Conservation (phyloP, 139 green algal species). For the Spirogloea muscicola region DNA sequence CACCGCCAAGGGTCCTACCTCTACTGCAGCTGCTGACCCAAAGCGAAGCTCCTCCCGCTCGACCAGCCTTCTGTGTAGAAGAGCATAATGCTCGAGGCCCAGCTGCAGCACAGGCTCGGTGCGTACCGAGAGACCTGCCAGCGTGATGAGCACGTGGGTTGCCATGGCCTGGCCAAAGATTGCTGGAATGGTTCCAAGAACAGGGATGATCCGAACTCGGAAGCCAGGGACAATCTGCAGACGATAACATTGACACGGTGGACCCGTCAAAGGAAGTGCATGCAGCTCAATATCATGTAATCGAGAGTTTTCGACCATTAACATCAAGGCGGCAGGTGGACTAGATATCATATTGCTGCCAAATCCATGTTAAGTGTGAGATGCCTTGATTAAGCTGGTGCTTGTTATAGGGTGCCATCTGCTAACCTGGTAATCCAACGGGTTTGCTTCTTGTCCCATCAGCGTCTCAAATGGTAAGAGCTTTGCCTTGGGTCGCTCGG, state of each 20-base stretch:
- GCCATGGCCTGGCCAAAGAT: slow-evolving; percentile 90
- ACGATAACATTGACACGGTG: too few relatives aligned
- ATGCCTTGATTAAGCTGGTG: too few relatives aligned
- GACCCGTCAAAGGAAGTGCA: too few relatives aligned
- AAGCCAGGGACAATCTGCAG: slow-evolving; percentile 96
- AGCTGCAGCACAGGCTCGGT: slow-evolving; percentile 69
- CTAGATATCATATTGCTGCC: too few relatives aligned
- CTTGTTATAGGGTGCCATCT: too few relatives aligned
- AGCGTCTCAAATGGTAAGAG: slow-evolving; percentile 42
- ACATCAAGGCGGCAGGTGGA: too few relatives aligned
- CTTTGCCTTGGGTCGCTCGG: slow-evolving; percentile 73
- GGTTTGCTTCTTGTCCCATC: slow-evolving; percentile 3
- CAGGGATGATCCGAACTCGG: slow-evolving; percentile 89
- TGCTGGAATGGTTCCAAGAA: slow-evolving; percentile 86
- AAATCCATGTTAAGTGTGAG: too few relatives aligned
- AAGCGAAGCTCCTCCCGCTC: slow-evolving; percentile 68
- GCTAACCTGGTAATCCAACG: slow-evolving; percentile 35
- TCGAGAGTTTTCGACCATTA: too few relatives aligned
- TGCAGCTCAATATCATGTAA: too few relatives aligned
- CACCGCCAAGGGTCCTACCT: slow-evolving; percentile 9
- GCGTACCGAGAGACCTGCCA: slow-evolving; percentile 64
- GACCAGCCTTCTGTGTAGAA: slow-evolving; percentile 64
- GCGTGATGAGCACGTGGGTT: slow-evolving; percentile 65
- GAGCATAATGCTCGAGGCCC: slow-evolving; percentile 50
- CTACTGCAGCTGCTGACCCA: slow-evolving; percentile 10